Evolutionary conservation across 306 rosid species (phyloP).

Genomic region (Fagus sylvatica): DNA sequence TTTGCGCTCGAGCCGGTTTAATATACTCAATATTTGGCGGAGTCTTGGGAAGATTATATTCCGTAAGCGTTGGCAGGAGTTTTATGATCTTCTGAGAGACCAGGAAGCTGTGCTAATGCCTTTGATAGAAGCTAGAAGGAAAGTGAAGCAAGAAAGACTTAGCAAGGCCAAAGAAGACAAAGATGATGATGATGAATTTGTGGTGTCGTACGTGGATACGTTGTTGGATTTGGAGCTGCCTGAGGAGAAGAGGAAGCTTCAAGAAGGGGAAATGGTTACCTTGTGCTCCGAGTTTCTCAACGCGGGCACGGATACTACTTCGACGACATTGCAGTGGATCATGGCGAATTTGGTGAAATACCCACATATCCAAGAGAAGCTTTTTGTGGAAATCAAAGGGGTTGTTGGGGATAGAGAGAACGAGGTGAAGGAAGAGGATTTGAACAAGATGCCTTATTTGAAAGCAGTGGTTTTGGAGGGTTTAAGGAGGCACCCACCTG

Average conservation of each 20-base stretch:
- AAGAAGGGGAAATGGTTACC: too few species aligned
- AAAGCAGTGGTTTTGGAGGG: not conserved
- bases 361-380: not conserved
- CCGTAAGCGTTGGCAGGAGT: not conserved
- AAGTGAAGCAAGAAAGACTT: not conserved
- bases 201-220: not conserved
- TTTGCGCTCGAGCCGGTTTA: not conserved
- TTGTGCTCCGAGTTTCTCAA: not conserved
- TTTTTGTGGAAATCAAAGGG: not conserved
- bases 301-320: not conserved
- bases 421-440: not conserved
- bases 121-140: slow-evolving; percentile 4
- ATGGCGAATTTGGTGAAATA: not conserved
- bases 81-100: not conserved
- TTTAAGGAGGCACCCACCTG: not conserved
- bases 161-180: not conserved
- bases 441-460: not conserved
- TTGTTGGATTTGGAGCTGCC: too few species aligned
- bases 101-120: not conserved
- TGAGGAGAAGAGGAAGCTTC: too few species aligned
- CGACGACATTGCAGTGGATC: slow-evolving; percentile 1
- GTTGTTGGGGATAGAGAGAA: not conserved
- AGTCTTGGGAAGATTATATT: not conserved
- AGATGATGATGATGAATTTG: not conserved
- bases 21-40: not conserved